Base-by-base conservation (phyloP, 2,329 filamentous ascomycete species). In the Claviceps monticola region DNA sequence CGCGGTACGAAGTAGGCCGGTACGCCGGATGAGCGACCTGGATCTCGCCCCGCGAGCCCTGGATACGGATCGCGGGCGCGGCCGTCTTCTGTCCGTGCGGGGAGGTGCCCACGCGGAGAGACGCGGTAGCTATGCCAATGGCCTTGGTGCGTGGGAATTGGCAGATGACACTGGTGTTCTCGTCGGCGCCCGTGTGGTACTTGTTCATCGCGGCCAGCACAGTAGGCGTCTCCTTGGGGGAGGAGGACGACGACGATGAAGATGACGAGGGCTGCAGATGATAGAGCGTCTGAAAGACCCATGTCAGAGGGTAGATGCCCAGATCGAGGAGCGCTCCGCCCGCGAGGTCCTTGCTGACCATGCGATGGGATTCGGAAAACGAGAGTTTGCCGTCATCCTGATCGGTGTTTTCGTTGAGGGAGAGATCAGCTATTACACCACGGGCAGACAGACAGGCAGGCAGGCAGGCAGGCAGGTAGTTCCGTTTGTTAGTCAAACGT, bases 221-320 rank as follows among this genome's bases (percentile, higher is more conserved):
- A 45, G 72, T 75, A 5, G 89, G 89, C 1, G 76, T 62, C 65
- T 87, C 78, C 59, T 88, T 85, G 51, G 78, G 41, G 23, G n/a
- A n/a, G 51, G 19, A 19, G 19, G 23, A 26, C 5, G 8, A 21
- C 2, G 19, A 43, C 41, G 41, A 43, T 8, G 37, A 39, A 14
- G 37, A 71, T 23, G 77, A 74, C 57, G 82, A 74, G 2, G 82
- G 75, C 62, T 90, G 84, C 3, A 85, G 80, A 66, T 89, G 86
- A 69, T 95, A 95, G 29, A 95, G 76, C 45, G 84, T 84, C 69
- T 95, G 88, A 75, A 91, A 94, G 48, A 93, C 78, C 89, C 89
- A 95, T 36, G 88, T 94, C 55, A 95, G 70, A 46, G 86, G 80
- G 71, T 95, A 95, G 66, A 95, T 85, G 55, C 89, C 89, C 53